phyloP scores from a whole-genome alignment of 441 rosid species.

The Adansonia rubrostipa region DNA sequence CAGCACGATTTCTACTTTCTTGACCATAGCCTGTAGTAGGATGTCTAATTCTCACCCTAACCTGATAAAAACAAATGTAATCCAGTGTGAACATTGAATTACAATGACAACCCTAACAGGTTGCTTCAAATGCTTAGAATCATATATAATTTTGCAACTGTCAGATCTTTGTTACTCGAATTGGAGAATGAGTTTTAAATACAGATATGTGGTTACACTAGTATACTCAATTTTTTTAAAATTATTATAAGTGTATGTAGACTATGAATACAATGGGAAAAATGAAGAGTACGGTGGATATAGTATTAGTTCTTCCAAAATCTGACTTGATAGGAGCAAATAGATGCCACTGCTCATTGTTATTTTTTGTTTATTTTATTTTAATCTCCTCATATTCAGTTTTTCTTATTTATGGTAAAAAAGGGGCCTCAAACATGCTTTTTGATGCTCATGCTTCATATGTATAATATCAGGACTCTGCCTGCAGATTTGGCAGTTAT shows the following conservation, averaged over 20 bases:
- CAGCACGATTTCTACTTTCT: conserved; percentile 95
- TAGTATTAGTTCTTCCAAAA: not conserved
- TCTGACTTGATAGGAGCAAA: not conserved
- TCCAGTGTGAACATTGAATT: conserved; percentile 23
- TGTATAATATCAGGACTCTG: not conserved
- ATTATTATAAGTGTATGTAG: not conserved
- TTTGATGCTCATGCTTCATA: conserved; percentile 6
- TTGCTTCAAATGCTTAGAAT: conserved; percentile 8
- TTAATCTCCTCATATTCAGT: not conserved
- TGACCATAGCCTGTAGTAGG: conserved; percentile 95
- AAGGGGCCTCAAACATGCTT: not conserved
- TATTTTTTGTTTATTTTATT: not conserved
- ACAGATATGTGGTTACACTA: too few relatives aligned
- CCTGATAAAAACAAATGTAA: conserved; percentile 51
- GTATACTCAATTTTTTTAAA: too few relatives aligned
- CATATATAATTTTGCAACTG: not conserved
- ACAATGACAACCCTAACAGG: not conserved
- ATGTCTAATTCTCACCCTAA: conserved; percentile 89
- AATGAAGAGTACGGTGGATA: too few relatives aligned
- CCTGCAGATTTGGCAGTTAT: not conserved
- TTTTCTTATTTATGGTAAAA: not conserved
- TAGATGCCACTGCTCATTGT: not conserved
- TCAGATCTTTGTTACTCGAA: too few relatives aligned
- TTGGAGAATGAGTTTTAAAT: too few relatives aligned
- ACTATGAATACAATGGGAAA: too few relatives aligned